Conservation (phyloP, 495 filamentous ascomycete species). For the Xylaria grammica region DNA sequence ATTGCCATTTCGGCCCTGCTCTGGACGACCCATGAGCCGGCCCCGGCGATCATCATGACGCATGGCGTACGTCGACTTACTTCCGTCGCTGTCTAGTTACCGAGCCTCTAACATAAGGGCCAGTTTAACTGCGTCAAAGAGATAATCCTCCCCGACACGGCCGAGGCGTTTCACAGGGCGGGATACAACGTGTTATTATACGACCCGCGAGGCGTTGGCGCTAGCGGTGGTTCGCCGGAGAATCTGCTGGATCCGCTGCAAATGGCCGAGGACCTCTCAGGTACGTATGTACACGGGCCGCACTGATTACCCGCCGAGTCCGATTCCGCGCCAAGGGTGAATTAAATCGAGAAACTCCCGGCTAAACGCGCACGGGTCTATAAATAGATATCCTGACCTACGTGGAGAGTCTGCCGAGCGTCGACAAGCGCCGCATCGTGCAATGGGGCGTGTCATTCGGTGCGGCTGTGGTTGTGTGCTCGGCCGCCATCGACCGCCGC, state of each 20-base stretch:
- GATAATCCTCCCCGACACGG: neutral
- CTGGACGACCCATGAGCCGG: neutral
- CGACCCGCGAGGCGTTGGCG: neutral
- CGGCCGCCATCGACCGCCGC: neutral
- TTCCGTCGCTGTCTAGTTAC: no score
- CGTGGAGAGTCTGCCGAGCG: neutral
- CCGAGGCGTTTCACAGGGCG: neutral
- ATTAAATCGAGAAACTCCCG: no score
- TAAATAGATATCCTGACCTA: neutral
- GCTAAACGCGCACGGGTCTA: no score
- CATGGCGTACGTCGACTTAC: neutral
- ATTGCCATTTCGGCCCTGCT: neutral
- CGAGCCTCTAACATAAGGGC: no score
- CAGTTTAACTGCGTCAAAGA: slow-evolving; percentile 10
- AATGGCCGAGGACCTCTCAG: neutral
- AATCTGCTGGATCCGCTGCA: neutral
- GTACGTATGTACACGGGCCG: no score
- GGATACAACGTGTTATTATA: slow-evolving; percentile 1
- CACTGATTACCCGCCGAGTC: no score
- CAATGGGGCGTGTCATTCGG: neutral
- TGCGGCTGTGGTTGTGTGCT: neutral
- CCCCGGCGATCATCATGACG: neutral
- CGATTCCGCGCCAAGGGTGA: no score
- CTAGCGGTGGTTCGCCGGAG: neutral
- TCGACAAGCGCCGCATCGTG: neutral